Evolutionary conservation across 192 early-diverging fungal species (phyloP).

Genomic region (Coemansia asiatica): DNA sequence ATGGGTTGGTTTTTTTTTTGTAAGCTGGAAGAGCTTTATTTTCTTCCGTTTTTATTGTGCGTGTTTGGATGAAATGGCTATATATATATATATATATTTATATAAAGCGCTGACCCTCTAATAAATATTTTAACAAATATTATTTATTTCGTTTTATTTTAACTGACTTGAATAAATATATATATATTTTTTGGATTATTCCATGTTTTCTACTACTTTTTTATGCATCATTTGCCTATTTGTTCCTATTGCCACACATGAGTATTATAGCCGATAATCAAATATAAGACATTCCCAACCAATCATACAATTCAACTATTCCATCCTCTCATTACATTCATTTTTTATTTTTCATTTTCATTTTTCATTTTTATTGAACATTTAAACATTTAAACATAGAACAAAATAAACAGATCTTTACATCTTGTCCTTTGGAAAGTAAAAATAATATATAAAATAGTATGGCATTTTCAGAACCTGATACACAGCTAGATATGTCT

Average conservation of each 20-base stretch:
- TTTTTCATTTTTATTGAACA: too few species aligned
- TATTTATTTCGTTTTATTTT: slow-evolving; percentile 5
- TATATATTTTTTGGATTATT: slow-evolving; percentile 7
- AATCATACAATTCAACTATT: neutral
- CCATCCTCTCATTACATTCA: neutral
- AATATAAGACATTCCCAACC: neutral
- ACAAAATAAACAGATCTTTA: too few species aligned
- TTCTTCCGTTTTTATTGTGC: neutral
- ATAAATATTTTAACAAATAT: neutral
- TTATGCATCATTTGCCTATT: neutral
- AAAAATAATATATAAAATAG: too few species aligned
- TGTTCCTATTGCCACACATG: neutral
- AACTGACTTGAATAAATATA: neutral
- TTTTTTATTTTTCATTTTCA: neutral
- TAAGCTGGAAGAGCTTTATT: too few species aligned
- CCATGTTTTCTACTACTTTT: neutral
- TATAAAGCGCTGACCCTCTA: neutral
- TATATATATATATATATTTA: neutral
- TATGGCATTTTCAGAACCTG: neutral
- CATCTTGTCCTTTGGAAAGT: too few species aligned
- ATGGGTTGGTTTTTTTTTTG: neutral
- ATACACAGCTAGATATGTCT: neutral
- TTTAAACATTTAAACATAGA: too few species aligned
- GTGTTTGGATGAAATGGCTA: neutral
- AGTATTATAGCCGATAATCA: neutral